These are phyloP conservation scores for Lolium multiflorum DNA, from an alignment of 176 grass and related monocot species.

Conservation along the genomic window DNA sequence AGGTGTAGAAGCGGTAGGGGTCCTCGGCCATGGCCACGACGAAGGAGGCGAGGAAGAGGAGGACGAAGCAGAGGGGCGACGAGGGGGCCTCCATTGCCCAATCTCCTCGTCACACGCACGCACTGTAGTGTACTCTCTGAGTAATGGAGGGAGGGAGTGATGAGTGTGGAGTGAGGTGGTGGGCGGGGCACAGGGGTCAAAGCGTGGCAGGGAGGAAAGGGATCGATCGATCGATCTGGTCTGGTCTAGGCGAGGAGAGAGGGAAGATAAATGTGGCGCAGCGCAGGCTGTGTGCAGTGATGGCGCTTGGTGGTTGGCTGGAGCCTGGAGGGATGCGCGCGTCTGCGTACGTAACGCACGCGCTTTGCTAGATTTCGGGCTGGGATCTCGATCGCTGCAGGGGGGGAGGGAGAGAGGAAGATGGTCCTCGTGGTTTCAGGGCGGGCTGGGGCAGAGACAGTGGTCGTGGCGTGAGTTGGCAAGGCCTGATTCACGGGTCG, in stretches of 20 bases:
- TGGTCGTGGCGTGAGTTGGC: too few species aligned
- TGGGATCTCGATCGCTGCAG: not conserved
- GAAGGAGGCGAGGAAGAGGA: slow-evolving; percentile 33
- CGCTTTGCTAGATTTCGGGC: not conserved
- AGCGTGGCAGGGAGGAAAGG: slow-evolving; percentile 28
- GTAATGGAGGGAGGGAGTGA: not conserved
- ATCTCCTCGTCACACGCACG: not conserved
- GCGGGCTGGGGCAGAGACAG: too few species aligned
- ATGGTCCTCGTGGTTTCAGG: too few species aligned
- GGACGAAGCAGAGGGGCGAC: not conserved
- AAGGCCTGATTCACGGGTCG: too few species aligned
- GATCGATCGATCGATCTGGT: not conserved
- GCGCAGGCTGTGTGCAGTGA: too few species aligned
- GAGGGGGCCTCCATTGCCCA: slow-evolving; percentile 36
- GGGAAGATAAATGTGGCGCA: slow-evolving; percentile 38
- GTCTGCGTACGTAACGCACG: not conserved
- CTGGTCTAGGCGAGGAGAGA: not conserved
- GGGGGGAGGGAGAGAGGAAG: too few species aligned
- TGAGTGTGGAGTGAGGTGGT: not conserved
- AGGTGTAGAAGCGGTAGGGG: slow-evolving; percentile 84
- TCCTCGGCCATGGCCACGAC: slow-evolving; percentile 53
- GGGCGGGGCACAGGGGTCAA: slow-evolving; percentile 42
- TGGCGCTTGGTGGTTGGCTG: not conserved
- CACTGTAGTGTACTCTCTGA: not conserved
- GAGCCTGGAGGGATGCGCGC: not conserved